Evolutionary conservation across 768 basidiomycete species (phyloP), one percentile per base, ranked within the genome.

Genomic region (Obba rivulosa): DNA sequence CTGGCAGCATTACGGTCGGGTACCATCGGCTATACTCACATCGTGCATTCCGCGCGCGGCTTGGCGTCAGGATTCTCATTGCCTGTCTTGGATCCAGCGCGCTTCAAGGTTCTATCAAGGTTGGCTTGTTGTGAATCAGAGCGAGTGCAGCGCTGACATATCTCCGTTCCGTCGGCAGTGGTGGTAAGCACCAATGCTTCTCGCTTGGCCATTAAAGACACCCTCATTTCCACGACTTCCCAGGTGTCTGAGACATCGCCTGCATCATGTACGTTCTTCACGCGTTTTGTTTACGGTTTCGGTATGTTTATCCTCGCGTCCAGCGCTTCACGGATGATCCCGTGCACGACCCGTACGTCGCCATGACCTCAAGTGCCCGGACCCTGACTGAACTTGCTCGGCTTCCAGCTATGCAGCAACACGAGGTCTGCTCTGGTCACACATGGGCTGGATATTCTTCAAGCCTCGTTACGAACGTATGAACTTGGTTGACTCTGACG

Each of bases 391-490:
- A 23, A 21, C 34, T 36, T 39, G 5, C 3, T 24, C 40, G 42
- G 34, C 20, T 34, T 11, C 1, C 45, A 84, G 83, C 3, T 92
- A 92, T 60, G 73, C 83, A 16, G 89, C 87, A 0, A 84, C 85
- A 0, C 72, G 75, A 22, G 88, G 89, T 0, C 64, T 92, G 2
- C 73, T 85, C 44, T 88, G 79, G 59, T 84, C 86, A 5, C 88
- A 90, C 56, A 78, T 89, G 71, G 89, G 88, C 1, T 92, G 89
- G 88, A 89, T 90, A 57, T 90, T 91, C 63, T 81, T 71, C 69
- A 87, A 87, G 62, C 80, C 85, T 1, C 74, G 58, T 1, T 89
- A 90, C 58, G 69, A 75, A 23, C 71, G 78, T 18, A 68, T 90
- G 69, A 69, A 73, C 35, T 62, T 79, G 8, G 77, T 91, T 25